Percentiles rank a stretch among this genome's conserved stretches.
These are phyloP conservation scores for Lumnitzera littorea DNA, from an alignment of 345 rosid genomes.

Conservation along the genomic window DNA sequence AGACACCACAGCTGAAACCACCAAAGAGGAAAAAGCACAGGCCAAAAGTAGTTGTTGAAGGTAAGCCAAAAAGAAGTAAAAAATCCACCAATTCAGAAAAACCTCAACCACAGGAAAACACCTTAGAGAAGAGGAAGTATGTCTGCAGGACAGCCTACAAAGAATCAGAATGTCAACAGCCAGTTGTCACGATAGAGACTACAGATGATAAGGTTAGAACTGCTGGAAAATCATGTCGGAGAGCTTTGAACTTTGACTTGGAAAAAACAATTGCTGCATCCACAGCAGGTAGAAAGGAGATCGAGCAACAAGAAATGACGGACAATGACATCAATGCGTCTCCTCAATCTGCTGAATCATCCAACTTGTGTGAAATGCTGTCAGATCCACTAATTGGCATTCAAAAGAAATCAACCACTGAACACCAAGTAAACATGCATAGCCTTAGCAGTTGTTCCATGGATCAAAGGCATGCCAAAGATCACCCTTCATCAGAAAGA, in stretches of 20 bases:
- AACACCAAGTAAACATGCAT: constrained; percentile 21
- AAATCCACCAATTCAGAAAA: constrained; percentile 27
- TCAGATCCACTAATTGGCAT: constrained; percentile 23
- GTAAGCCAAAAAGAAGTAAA: constrained; percentile 40
- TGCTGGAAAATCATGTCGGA: constrained; percentile 39
- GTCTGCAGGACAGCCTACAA: constrained; percentile 29
- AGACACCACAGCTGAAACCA: constrained; percentile 57
- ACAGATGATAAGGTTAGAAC: constrained; percentile 14
- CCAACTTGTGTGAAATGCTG: constrained; percentile 12
- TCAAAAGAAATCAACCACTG: constrained; percentile 20
- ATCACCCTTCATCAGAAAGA: constrained; percentile 9
- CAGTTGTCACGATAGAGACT: constrained; percentile 11
- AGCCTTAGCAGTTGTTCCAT: constrained; percentile 12
- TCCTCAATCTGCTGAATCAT: constrained; percentile 17
- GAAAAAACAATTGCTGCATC: constrained; percentile 22
- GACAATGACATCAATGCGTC: constrained; percentile 10
- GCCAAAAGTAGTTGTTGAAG: constrained; percentile 71
- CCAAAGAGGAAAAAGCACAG: constrained; percentile 69
- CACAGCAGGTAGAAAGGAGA: constrained; percentile 3
- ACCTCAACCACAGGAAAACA: constrained; percentile 1
- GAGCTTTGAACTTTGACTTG: constrained; percentile 45
- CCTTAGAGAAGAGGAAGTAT: constrained; percentile 38
- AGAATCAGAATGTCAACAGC: constrained; percentile 31
- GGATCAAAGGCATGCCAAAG: constrained; percentile 19
- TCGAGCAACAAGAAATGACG: constrained; percentile 20